Conservation (phyloP, 164 flowering plant species). For the Vitis rotundifolia region DNA sequence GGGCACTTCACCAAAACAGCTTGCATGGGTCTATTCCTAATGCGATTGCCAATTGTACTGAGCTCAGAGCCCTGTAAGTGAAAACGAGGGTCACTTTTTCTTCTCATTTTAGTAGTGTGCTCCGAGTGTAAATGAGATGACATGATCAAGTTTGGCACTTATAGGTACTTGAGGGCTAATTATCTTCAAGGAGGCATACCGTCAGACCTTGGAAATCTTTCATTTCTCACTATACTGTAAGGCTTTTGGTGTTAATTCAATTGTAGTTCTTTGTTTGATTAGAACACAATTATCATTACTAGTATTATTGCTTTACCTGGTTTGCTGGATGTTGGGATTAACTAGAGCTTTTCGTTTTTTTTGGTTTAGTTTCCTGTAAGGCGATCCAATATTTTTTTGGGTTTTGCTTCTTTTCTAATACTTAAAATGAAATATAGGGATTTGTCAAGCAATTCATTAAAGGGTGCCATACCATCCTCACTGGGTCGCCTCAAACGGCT, state of each 20-base stretch:
- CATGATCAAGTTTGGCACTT: not conserved
- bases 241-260: constrained; percentile 9
- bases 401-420: constrained; percentile 3
- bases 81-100: not conserved
- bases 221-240: constrained; percentile 74
- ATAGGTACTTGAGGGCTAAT: constrained; percentile 86
- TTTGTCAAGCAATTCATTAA: constrained; percentile 85
- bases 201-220: constrained; percentile 75
- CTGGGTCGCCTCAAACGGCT: constrained; percentile 67
- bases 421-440: constrained; percentile 51
- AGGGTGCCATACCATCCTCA: constrained; percentile 86
- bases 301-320: no score
- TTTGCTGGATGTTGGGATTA: no score
- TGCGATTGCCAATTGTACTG: constrained; percentile 72
- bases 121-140: not conserved
- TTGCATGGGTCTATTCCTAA: constrained; percentile 84
- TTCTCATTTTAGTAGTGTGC: not conserved
- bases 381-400: not conserved
- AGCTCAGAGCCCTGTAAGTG: constrained; percentile 91
- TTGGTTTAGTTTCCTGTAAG: not conserved
- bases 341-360: no score
- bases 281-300: not conserved
- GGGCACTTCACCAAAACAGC: constrained; percentile 93
- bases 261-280: not conserved
- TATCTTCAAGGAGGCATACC: constrained; percentile 96